A percentile compares a stretch with the other conserved stretches of the same genome.
These are phyloP conservation scores for Dentipellis fragilis DNA, from an alignment of 768 basidiomycete genomes.

Conservation along the genomic window DNA sequence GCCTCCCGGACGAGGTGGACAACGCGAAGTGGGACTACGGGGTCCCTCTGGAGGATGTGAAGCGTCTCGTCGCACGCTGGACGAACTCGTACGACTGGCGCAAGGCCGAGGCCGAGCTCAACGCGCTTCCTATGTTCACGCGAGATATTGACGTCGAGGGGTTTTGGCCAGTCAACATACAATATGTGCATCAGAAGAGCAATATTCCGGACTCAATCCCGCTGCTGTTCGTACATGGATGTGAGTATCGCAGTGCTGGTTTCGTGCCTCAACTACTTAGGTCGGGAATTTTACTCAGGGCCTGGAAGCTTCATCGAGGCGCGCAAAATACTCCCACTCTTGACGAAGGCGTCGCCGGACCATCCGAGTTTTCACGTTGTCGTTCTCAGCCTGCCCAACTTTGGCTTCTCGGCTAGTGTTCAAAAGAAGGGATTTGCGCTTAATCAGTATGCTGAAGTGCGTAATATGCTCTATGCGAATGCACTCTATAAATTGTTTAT, in stretches of 20 bases:
- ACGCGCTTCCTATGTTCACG: constrained; percentile 24
- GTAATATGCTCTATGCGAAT: background rate
- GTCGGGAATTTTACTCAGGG: constrained; percentile 41
- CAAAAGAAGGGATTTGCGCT: constrained; percentile 39
- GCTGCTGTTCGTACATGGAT: constrained; percentile 12
- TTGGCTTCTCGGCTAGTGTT: constrained; percentile 42
- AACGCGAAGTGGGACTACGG: constrained; percentile 42
- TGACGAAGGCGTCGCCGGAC: constrained; percentile 29
- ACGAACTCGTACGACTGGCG: constrained; percentile 20
- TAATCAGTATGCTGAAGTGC: constrained; percentile 45
- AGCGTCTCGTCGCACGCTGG: constrained; percentile 19
- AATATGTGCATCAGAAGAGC: constrained; percentile 22
- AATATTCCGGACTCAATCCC: constrained; percentile 5
- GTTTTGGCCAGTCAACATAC: constrained; percentile 22
- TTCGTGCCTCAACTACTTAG: background rate
- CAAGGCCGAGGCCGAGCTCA: constrained; percentile 18
- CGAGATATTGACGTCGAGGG: constrained; percentile 22
- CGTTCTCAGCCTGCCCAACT: constrained; percentile 49
- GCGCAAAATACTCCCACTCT: constrained; percentile 45
- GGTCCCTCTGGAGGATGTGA: constrained; percentile 17
- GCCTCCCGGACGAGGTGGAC: constrained; percentile 48
- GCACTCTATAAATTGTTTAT: background rate
- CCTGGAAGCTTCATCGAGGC: constrained; percentile 52
- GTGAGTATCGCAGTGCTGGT: constrained; percentile 5
- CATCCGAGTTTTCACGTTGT: constrained; percentile 58